Percentiles rank a stretch among this genome's conserved stretches.
These are phyloP conservation scores for Exophiala sp. DNA, from an alignment of 2,329 filamentous ascomycete species.

Conservation along the genomic window DNA sequence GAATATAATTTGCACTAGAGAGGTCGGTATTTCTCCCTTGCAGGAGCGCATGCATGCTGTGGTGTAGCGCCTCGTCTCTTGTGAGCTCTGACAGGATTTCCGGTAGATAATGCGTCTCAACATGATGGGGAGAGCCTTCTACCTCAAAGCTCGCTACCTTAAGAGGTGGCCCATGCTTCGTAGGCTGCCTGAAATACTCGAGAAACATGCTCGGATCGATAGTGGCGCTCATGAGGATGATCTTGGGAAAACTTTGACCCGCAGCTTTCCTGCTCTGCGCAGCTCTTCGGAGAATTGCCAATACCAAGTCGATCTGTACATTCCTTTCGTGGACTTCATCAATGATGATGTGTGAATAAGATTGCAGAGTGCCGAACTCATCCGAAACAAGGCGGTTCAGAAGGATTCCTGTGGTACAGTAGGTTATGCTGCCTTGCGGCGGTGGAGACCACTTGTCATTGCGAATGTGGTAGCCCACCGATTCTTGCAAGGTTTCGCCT, in stretches of 20 bases:
- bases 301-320: slow-evolving; percentile 91
- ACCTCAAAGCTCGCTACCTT: slow-evolving; percentile 68
- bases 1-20: slow-evolving; percentile 13
- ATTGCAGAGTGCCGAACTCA: slow-evolving; percentile 85
- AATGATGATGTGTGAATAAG: slow-evolving; percentile 57
- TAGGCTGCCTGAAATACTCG: slow-evolving; percentile 60
- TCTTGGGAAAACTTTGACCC: slow-evolving; percentile 65
- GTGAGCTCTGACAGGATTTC: slow-evolving; percentile 55
- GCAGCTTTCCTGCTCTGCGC: slow-evolving; percentile 53
- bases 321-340: slow-evolving; percentile 95
- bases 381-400: slow-evolving; percentile 94
- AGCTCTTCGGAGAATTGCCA: slow-evolving; percentile 83
- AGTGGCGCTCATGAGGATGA: slow-evolving; percentile 95
- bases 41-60: slow-evolving; percentile 7
- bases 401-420: slow-evolving; percentile 65
- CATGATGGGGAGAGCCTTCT: slow-evolving; percentile 86
- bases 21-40: slow-evolving; percentile 4
- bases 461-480: slow-evolving; percentile 90
- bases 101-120: slow-evolving; percentile 79
- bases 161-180: slow-evolving; percentile 2
- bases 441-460: slow-evolving; percentile 77
- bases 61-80: slow-evolving; percentile 1
- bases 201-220: slow-evolving; percentile 90
- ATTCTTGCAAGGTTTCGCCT: slow-evolving; percentile 71
- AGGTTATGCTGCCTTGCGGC: slow-evolving; percentile 79